A percentile compares a stretch with the other conserved stretches of the same genome.
These are phyloP conservation scores for Xerocomus brunneocitrinus DNA, from an alignment of 768 basidiomycete genomes.

Conservation along the genomic window DNA sequence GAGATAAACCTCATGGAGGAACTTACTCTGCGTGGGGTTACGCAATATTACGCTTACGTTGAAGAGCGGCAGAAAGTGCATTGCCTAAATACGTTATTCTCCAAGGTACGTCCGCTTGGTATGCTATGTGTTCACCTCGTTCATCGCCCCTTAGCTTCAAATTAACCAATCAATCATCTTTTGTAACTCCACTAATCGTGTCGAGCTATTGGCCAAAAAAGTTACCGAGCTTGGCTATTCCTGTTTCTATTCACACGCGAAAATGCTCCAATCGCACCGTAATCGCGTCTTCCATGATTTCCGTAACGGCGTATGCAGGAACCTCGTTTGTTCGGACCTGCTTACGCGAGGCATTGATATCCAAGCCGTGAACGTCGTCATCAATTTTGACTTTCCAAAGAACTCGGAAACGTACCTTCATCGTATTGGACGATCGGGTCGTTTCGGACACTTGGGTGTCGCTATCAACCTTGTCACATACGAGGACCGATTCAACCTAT, in stretches of 20 bases:
- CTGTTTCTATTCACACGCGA: slow-evolving; percentile 99
- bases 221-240: slow-evolving; percentile 99
- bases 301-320: slow-evolving; percentile 96
- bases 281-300: slow-evolving; percentile 99
- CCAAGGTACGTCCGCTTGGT: slow-evolving; percentile 56
- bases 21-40: slow-evolving; percentile 96
- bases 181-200: slow-evolving; percentile 99
- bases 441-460: slow-evolving; percentile 94
- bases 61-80: slow-evolving; percentile 99
- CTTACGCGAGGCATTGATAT: slow-evolving; percentile 99
- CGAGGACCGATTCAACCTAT: slow-evolving; percentile 96
- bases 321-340: slow-evolving; percentile 96
- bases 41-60: slow-evolving; percentile 99
- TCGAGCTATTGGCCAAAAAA: slow-evolving; percentile 98
- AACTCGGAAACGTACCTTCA: slow-evolving; percentile 99
- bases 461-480: slow-evolving; percentile 98
- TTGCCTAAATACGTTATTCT: slow-evolving; percentile 98
- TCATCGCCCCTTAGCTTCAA: slow-evolving; percentile 66
- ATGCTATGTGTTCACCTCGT: neutral
- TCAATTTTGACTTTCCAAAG: slow-evolving; percentile 99
- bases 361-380: slow-evolving; percentile 99
- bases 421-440: slow-evolving; percentile 95
- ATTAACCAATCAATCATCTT: slow-evolving; percentile 99
- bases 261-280: slow-evolving; percentile 98
- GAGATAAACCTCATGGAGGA: slow-evolving; percentile 99